These are phyloP conservation scores for Fusarium sp. DNA, from an alignment of 2,329 filamentous ascomycete genomes.

Conservation along the genomic window DNA sequence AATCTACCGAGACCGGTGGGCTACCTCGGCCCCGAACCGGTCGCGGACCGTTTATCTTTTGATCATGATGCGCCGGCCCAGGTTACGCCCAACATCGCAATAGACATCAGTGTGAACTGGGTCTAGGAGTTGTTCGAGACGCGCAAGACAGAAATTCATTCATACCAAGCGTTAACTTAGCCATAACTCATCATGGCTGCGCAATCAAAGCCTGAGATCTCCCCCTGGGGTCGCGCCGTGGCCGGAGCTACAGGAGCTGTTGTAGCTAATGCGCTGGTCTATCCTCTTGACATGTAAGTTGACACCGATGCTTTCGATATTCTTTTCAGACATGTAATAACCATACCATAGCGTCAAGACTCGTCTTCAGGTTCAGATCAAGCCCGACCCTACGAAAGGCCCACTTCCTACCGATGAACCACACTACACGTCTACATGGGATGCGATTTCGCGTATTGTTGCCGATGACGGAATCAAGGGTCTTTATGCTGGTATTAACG, in stretches of 20 bases:
- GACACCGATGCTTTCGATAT: neutral
- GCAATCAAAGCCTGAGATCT: constrained; percentile 77
- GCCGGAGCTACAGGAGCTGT: constrained; percentile 94
- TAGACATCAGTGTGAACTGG: constrained; percentile 20
- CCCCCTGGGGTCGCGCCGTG: constrained; percentile 92
- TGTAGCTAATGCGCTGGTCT: constrained; percentile 93
- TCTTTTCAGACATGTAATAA: neutral
- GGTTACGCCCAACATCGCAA: constrained; percentile 26
- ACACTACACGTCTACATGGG: constrained; percentile 88
- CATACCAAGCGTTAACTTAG: neutral
- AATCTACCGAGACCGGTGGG: constrained; percentile 48
- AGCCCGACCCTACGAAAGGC: constrained; percentile 67
- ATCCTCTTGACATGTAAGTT: constrained; percentile 94
- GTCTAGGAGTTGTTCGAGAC: neutral
- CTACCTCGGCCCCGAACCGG: constrained; percentile 45
- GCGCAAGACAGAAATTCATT: neutral
- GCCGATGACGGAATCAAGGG: constrained; percentile 83
- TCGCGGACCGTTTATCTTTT: constrained; percentile 38
- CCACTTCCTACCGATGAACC: constrained; percentile 59
- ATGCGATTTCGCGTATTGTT: constrained; percentile 88
- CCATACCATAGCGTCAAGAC: constrained; percentile 83
- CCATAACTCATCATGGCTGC: constrained; percentile 60
- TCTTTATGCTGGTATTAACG: constrained; percentile 89
- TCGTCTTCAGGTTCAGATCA: constrained; percentile 90
- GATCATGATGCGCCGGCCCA: constrained; percentile 36